Conservation (phyloP, 169 alveolate species). For the Plasmodium relictum region DNA sequence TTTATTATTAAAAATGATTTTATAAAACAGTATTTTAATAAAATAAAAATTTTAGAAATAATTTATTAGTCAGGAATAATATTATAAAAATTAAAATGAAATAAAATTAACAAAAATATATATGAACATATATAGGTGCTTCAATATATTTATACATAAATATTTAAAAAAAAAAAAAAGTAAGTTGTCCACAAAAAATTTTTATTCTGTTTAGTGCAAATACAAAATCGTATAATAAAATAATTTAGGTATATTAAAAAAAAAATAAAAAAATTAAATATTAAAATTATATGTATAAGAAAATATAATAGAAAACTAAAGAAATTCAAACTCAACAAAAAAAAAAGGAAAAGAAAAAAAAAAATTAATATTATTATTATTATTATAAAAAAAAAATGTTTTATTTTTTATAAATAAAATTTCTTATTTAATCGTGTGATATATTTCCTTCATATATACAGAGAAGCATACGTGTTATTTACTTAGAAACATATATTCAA, state of each 20-base stretch:
- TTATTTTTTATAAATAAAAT: neutral
- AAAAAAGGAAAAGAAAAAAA: neutral
- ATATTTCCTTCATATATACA: neutral
- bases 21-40: neutral
- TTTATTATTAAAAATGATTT: conserved; percentile 1
- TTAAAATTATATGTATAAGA: neutral
- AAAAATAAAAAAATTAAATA: neutral
- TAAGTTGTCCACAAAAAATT: conserved; percentile 11
- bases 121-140: neutral
- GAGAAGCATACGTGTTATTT: too few relatives aligned
- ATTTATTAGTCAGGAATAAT: neutral
- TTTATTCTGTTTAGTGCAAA: conserved; percentile 13
- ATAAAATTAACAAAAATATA: neutral
- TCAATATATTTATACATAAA: neutral
- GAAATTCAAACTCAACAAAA: conserved; percentile 3
- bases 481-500: too few relatives aligned
- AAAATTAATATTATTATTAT: neutral
- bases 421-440: neutral
- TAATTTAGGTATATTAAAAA: neutral
- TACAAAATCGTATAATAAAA: conserved; percentile 13
- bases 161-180: neutral
- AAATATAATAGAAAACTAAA: neutral
- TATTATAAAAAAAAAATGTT: neutral
- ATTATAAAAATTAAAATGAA: conserved; percentile 2
- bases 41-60: conserved; percentile 9